Percentiles rank a stretch among this genome's conserved stretches.
These are phyloP conservation scores for Phalaenopsis aphrodite DNA, from an alignment of 106 monocot species.

Conservation along the genomic window DNA sequence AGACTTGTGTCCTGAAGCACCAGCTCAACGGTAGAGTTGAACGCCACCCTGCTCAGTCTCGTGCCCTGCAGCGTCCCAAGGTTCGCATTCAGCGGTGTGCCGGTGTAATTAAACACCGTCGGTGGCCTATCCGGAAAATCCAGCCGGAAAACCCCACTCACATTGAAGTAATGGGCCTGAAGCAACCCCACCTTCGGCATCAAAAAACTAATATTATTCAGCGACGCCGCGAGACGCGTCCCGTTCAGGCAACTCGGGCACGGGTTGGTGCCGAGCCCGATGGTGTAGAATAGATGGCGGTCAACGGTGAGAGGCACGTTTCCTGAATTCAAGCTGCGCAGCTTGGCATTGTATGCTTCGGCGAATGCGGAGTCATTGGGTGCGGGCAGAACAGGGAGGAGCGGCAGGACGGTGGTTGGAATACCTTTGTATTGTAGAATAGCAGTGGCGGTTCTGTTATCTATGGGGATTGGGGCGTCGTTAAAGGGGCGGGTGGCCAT, in stretches of 20 bases:
- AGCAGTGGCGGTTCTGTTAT: constrained; percentile 20
- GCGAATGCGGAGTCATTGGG: constrained; percentile 11
- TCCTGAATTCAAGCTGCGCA: constrained; percentile 18
- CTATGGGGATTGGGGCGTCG: constrained; percentile 21
- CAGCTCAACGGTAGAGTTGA: constrained; percentile 17
- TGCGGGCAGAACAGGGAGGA: constrained; percentile 11
- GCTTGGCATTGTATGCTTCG: constrained; percentile 4
- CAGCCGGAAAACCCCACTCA: constrained; percentile 21
- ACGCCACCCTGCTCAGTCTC: constrained; percentile 18
- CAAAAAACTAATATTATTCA: constrained; percentile 28
- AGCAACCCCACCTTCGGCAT: constrained; percentile 20
- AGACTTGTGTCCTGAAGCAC: constrained; percentile 26
- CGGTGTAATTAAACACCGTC: constrained; percentile 20
- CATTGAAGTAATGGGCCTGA: constrained; percentile 20
- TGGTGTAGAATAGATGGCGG: constrained; percentile 18
- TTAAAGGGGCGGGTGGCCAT: constrained; percentile 15
- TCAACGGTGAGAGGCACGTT: constrained; percentile 17
- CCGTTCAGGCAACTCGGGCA: constrained; percentile 20
- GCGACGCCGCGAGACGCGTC: constrained; percentile 12
- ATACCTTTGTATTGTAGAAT: constrained; percentile 27
- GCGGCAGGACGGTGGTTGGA: background rate
- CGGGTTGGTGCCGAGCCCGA: constrained; percentile 16
- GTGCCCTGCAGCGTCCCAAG: constrained; percentile 11
- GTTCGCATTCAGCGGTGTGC: constrained; percentile 22
- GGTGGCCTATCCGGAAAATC: constrained; percentile 27